Conservation (phyloP, 2,329 filamentous ascomycete species). For the Fonsecaea erecta region DNA sequence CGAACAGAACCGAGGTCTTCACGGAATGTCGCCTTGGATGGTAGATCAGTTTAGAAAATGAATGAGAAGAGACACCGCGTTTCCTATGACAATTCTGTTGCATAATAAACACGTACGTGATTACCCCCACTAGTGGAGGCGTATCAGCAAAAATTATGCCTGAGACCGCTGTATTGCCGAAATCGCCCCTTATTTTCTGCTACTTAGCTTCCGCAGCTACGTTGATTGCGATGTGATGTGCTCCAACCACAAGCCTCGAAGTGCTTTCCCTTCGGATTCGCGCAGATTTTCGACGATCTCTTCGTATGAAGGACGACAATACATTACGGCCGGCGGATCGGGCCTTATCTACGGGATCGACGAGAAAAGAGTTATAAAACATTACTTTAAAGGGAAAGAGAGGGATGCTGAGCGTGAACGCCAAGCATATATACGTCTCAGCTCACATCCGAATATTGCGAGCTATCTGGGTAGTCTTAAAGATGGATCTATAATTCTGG, state of each 20-base stretch:
- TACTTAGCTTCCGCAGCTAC: no score
- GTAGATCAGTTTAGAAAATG: no score
- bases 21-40: no score
- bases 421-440: slow-evolving; percentile 15
- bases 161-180: no score
- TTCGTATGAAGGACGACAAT: slow-evolving; percentile 17
- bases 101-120: no score
- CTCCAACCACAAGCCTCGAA: slow-evolving; percentile 11
- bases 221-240: slow-evolving; percentile 10
- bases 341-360: slow-evolving; percentile 20
- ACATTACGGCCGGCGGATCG: slow-evolving; percentile 13
- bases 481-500: slow-evolving; percentile 23
- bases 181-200: no score
- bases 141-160: no score
- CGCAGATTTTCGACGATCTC: slow-evolving; percentile 4
- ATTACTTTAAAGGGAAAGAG: slow-evolving; percentile 20
- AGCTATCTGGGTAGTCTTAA: slow-evolving; percentile 23
- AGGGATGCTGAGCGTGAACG: slow-evolving; percentile 22
- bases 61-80: no score
- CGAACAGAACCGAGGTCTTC: no score
- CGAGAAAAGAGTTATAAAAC: slow-evolving; percentile 22
- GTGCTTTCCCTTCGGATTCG: background rate
- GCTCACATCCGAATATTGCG: slow-evolving; percentile 25
- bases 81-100: no score
- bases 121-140: no score